These are phyloP conservation scores for Magnusiomyces suaveolens DNA, from an alignment of 1,139 yeast species.

Conservation along the genomic window DNA sequence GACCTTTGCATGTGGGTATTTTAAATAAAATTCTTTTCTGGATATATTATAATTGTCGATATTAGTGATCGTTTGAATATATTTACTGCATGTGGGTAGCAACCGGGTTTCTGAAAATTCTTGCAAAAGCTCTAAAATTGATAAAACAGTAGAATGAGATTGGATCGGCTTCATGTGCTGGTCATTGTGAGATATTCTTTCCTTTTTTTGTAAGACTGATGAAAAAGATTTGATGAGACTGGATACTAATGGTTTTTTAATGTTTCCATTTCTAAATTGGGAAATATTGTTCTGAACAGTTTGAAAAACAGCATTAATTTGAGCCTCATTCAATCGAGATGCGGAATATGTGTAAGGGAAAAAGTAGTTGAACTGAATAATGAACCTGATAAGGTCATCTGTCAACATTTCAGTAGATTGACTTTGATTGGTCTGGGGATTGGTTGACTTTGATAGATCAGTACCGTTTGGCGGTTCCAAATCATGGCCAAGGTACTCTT, in stretches of 20 bases:
- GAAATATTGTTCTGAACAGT: background rate
- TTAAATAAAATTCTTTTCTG: background rate
- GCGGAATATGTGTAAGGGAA: slow-evolving; percentile 15
- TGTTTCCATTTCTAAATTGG: background rate
- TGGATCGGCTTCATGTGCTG: background rate
- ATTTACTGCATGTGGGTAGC: background rate
- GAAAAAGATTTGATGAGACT: background rate
- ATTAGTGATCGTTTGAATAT: background rate
- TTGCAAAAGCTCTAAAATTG: background rate
- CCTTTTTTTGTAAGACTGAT: background rate
- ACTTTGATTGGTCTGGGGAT: background rate
- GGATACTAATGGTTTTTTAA: background rate
- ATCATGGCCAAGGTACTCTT: slow-evolving; percentile 8
- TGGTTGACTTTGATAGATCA: background rate
- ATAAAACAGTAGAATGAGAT: background rate
- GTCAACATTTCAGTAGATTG: background rate
- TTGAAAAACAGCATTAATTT: background rate
- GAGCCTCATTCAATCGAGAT: slow-evolving; percentile 8
- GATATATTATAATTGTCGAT: background rate
- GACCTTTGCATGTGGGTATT: background rate
- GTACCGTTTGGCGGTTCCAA: background rate
- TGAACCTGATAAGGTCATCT: slow-evolving; percentile 4
- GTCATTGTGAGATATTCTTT: background rate
- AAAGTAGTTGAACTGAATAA: slow-evolving; percentile 12
- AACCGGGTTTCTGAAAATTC: background rate